Evolutionary conservation across 139 green algal genomes (phyloP), one percentile per base, ranked within the genome.

Genomic region (Chlorella ohadii): DNA sequence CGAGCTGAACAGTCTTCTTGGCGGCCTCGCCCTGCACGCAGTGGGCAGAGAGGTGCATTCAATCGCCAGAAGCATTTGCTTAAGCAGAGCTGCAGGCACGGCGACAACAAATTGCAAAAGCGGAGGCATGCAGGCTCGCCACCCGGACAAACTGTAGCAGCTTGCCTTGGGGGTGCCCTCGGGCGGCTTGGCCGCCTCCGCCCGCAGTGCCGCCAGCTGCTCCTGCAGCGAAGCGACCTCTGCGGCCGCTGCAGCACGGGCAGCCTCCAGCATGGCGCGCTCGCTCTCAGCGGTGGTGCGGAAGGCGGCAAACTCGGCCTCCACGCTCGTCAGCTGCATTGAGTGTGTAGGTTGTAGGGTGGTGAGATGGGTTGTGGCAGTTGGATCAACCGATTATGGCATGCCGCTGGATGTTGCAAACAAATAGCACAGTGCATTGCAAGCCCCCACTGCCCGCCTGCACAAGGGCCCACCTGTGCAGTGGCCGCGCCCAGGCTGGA

Each of bases 291-390:
- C 61, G 38, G 72, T 19, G 38, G 64, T 4, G 56, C 55, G 70
- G 56, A 72, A 79, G 70, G 70, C n/a, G 4, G 55, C 56, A 72
- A 74, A 79, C 81, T 85, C 70, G 4, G 28, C 70, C 36, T 78
- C 39, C 55, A 85, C 36, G 11, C 33, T 47, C 38, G 70, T 34
- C 59, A 88, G 64, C 75, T 79, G 51, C 38, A 44, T 9, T 1
- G 11, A 31, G n/a, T 28, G 65, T 1, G 57, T 1, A 36, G 34
- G 2, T 12, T 20, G 39, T 2, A 51, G 34, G 33, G 19, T 59
- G 51, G 39, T 6, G 33, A 23, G 44, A 51, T 16, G 44, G 44
- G n/a, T n/a, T n/a, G n/a, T n/a, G n/a, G n/a, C n/a, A n/a, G n/a
- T n/a, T n/a, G n/a, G n/a, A n/a, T n/a, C n/a, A n/a, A n/a, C n/a